Percentiles rank a stretch among this genome's conserved stretches.
phyloP scores from a whole-genome alignment of 1,284 basidiomycete genomes.

The Leucoagaricus sp. region DNA sequence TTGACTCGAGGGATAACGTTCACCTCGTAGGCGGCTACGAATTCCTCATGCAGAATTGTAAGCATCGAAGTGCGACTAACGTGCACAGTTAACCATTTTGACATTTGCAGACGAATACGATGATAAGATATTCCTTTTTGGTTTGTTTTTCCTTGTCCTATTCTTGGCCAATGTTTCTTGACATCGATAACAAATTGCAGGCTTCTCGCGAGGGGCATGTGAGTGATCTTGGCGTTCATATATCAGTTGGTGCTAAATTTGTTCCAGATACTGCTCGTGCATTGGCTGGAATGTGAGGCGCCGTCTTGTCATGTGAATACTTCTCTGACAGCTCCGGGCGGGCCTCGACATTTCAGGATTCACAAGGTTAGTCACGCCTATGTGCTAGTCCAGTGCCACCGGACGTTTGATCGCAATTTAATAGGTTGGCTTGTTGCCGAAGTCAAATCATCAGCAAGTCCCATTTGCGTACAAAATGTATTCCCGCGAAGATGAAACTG shows the following conservation, averaged over 20 bases:
- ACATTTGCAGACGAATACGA: slow-evolving; percentile 33
- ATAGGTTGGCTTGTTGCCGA: slow-evolving; percentile 55
- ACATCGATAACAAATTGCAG: slow-evolving; percentile 23
- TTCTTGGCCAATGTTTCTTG: neutral
- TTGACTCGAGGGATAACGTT: neutral
- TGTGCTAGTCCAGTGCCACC: neutral
- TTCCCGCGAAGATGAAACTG: slow-evolving; percentile 40
- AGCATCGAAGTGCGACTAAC: slow-evolving; percentile 1
- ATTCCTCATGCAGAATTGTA: slow-evolving; percentile 66
- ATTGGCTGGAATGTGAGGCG: slow-evolving; percentile 59
- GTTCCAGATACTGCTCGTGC: slow-evolving; percentile 63
- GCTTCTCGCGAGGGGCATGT: slow-evolving; percentile 71
- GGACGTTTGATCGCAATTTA: neutral
- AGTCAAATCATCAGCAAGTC: slow-evolving; percentile 56
- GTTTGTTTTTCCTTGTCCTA: slow-evolving; percentile 17
- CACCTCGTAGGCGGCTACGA: slow-evolving; percentile 41
- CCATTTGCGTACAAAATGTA: slow-evolving; percentile 66
- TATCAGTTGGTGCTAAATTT: neutral
- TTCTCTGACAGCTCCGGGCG: slow-evolving; percentile 5
- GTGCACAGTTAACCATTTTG: neutral
- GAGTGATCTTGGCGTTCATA: slow-evolving; percentile 7
- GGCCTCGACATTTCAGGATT: slow-evolving; percentile 24
- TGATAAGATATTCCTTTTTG: slow-evolving; percentile 54
- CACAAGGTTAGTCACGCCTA: slow-evolving; percentile 32
- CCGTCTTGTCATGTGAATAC: neutral